Evolutionary conservation across 805 yeast species (phyloP).

Genomic region (Pichia pseudocactophila): DNA sequence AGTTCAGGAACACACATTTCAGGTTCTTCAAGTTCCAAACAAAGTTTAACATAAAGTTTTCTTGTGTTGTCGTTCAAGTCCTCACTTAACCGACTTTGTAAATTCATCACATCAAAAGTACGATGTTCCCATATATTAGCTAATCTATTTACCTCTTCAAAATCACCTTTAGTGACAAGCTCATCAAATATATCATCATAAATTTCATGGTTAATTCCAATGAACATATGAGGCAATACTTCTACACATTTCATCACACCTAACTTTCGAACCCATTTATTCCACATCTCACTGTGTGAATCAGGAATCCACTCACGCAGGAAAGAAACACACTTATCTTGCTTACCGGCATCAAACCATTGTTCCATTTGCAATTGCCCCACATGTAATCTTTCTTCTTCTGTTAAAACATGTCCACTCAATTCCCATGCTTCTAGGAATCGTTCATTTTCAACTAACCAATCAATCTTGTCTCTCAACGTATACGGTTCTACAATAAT

Average conservation of each 20-base stretch:
- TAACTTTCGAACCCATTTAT: slow-evolving; percentile 48
- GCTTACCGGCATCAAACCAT: slow-evolving; percentile 35
- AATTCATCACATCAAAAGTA: slow-evolving; percentile 39
- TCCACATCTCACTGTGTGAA: slow-evolving; percentile 46
- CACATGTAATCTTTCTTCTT: slow-evolving; percentile 41
- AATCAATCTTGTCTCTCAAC: slow-evolving; percentile 57
- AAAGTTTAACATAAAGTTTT: slow-evolving; percentile 40
- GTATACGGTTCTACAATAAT: slow-evolving; percentile 68
- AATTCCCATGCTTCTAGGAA: slow-evolving; percentile 73
- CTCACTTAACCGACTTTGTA: slow-evolving; percentile 3
- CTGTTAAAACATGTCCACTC: slow-evolving; percentile 47
- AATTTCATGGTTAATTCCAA: slow-evolving; percentile 25
- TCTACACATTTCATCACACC: slow-evolving; percentile 39
- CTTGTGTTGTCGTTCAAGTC: slow-evolving; percentile 25
- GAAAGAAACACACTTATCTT: slow-evolving; percentile 49
- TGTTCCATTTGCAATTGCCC: slow-evolving; percentile 51
- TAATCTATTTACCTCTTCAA: slow-evolving; percentile 32
- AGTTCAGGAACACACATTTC: slow-evolving; percentile 57
- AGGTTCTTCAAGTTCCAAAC: slow-evolving; percentile 49
- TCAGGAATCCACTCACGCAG: slow-evolving; percentile 32
- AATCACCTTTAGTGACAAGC: slow-evolving; percentile 33
- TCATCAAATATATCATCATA: slow-evolving; percentile 42
- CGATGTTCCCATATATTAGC: slow-evolving; percentile 49
- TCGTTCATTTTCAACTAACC: slow-evolving; percentile 52
- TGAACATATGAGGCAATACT: slow-evolving; percentile 41